A percentile compares a stretch with the other conserved stretches of the same genome.
phyloP scores from a whole-genome alignment of 768 basidiomycete species.

The Xanthoconium purpureum region DNA sequence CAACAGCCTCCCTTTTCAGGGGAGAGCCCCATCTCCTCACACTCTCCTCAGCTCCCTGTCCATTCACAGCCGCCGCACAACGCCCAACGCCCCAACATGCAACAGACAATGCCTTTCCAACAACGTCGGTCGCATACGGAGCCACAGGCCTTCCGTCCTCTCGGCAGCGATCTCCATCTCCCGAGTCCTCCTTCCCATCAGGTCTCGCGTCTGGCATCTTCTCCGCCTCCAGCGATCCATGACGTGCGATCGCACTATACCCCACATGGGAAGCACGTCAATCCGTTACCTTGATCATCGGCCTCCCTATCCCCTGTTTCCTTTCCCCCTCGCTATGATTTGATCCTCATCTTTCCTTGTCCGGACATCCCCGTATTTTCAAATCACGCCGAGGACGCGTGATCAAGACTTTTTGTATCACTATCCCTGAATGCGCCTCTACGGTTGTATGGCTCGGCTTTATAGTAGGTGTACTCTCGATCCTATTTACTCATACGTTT shows the following conservation, averaged over 20 bases:
- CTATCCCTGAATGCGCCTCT: constrained; percentile 27
- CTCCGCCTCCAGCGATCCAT: constrained; percentile 38
- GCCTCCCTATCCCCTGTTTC: constrained; percentile 16
- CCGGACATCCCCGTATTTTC: constrained; percentile 31
- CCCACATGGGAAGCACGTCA: constrained; percentile 46
- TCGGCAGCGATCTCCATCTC: constrained; percentile 49
- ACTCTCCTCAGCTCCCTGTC: constrained; percentile 41
- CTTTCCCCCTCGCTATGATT: constrained; percentile 13
- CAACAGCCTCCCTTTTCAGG: constrained; percentile 46
- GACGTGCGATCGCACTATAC: constrained; percentile 37
- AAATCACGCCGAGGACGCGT: constrained; percentile 23
- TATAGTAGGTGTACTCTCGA: constrained; percentile 34
- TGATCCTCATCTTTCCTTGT: constrained; percentile 20
- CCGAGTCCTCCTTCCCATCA: constrained; percentile 43
- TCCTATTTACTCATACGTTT: constrained; percentile 33
- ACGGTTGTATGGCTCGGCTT: constrained; percentile 23
- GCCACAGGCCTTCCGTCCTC: constrained; percentile 48
- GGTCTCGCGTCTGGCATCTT: constrained; percentile 42
- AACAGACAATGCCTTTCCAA: constrained; percentile 48
- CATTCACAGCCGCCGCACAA: constrained; percentile 33
- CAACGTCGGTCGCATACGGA: constrained; percentile 60
- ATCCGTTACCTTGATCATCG: constrained; percentile 42
- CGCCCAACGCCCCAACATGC: constrained; percentile 38
- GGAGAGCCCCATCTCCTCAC: constrained; percentile 41
- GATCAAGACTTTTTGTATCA: constrained; percentile 33